A percentile compares a stretch with the other conserved stretches of the same genome.
Conservation (phyloP, 495 filamentous ascomycete genomes). For the Aspergillus panamensis region DNA sequence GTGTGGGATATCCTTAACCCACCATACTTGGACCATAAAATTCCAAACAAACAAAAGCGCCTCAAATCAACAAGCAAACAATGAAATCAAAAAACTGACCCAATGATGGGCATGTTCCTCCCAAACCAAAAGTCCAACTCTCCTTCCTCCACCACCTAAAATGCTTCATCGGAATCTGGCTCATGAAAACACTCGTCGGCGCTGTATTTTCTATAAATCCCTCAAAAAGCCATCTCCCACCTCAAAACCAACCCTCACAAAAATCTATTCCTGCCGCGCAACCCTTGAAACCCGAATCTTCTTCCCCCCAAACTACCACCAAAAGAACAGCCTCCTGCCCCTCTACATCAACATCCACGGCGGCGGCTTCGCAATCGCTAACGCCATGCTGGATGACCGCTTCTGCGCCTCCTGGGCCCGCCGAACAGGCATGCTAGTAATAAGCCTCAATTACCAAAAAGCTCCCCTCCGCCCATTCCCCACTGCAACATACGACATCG, state of each 20-base stretch:
- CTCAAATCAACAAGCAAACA: too few species aligned
- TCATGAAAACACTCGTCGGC: background rate
- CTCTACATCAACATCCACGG: conserved; percentile 40
- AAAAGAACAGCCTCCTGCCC: conserved; percentile 21
- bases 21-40: too few species aligned
- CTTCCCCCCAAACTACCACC: conserved; percentile 28
- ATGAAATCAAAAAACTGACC: too few species aligned
- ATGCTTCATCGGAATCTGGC: background rate
- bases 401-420: conserved; percentile 32
- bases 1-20: too few species aligned
- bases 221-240: conserved; percentile 4
- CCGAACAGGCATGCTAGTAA: conserved; percentile 31
- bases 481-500: conserved; percentile 26
- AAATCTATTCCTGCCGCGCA: conserved; percentile 31
- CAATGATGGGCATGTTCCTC: too few species aligned
- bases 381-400: conserved; percentile 28
- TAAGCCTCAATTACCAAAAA: conserved; percentile 37
- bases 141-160: background rate
- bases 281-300: conserved; percentile 32
- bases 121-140: background rate
- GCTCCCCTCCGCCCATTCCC: conserved; percentile 33
- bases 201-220: background rate
- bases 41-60: too few species aligned
- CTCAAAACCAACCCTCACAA: conserved; percentile 30
- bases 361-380: conserved; percentile 32